These are phyloP conservation scores for Erysimum cheiranthoides DNA, from an alignment of 345 rosid genomes.

Conservation along the genomic window DNA sequence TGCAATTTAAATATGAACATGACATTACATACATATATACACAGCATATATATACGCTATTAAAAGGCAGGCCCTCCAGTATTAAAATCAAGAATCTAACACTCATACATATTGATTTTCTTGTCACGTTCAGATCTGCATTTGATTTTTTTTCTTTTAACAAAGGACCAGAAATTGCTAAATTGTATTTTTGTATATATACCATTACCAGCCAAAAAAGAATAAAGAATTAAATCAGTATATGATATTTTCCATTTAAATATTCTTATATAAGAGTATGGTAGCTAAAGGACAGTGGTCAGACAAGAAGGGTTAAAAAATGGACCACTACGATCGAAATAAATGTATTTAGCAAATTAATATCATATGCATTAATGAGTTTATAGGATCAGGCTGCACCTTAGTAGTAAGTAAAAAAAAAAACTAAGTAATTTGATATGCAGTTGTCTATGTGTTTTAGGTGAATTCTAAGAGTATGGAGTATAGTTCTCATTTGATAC, in stretches of 20 bases:
- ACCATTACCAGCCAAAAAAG: conserved; percentile 1
- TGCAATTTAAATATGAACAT: conserved; percentile 1
- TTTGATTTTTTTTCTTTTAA: neutral
- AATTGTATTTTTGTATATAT: neutral
- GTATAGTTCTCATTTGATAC: too few relatives aligned
- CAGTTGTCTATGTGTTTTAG: too few relatives aligned
- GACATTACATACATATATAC: neutral
- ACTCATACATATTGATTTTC: conserved; percentile 36
- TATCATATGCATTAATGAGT: conserved; percentile 25
- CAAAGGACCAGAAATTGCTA: conserved; percentile 22
- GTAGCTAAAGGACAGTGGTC: conserved; percentile 31
- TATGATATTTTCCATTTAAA: conserved; percentile 5
- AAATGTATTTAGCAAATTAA: conserved; percentile 24
- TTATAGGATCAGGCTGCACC: conserved; percentile 15
- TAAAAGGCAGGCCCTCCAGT: conserved; percentile 34
- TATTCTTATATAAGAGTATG: conserved; percentile 10
- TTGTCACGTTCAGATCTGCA: conserved; percentile 31
- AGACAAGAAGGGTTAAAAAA: conserved; percentile 39
- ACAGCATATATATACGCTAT: conserved; percentile 12
- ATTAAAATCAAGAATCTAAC: conserved; percentile 37
- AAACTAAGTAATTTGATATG: too few relatives aligned
- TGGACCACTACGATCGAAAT: conserved; percentile 41
- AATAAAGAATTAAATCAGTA: conserved; percentile 7
- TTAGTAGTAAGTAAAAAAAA: conserved; percentile 1
- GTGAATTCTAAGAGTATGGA: too few relatives aligned